These are phyloP conservation scores for Aspergillus indologenus DNA, from an alignment of 495 filamentous ascomycete genomes.

Conservation along the genomic window DNA sequence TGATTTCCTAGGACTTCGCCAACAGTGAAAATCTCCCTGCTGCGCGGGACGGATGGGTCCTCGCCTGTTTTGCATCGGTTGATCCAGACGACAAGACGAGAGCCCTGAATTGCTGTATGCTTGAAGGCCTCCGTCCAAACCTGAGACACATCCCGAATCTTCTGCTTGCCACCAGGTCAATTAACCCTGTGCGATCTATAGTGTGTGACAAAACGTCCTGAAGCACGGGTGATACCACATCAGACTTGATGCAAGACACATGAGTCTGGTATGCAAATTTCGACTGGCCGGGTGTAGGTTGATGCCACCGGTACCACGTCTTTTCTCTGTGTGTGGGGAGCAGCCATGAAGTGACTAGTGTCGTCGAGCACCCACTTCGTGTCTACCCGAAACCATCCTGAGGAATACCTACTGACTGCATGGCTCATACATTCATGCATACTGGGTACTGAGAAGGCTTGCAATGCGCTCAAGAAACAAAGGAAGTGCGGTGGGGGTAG, in stretches of 20 bases:
- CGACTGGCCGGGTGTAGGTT: neutral
- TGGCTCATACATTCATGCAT: neutral
- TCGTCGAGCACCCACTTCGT: constrained; percentile 17
- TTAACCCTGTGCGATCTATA: neutral
- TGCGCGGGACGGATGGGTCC: constrained; percentile 4
- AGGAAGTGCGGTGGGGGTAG: neutral
- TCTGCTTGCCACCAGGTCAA: neutral
- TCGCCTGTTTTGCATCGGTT: neutral
- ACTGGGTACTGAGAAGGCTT: neutral
- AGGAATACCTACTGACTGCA: constrained; percentile 1
- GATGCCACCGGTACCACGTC: neutral
- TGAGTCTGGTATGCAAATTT: neutral
- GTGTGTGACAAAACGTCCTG: neutral
- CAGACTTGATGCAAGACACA: neutral
- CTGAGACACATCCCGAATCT: neutral
- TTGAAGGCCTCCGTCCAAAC: too few relatives aligned
- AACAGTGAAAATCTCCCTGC: constrained; percentile 5
- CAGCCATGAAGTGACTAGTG: constrained; percentile 13
- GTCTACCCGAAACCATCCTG: constrained; percentile 24
- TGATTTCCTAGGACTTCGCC: neutral
- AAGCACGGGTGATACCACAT: neutral
- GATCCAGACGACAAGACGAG: neutral
- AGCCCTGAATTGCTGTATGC: neutral
- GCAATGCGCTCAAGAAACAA: neutral
- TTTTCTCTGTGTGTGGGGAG: constrained; percentile 15